Evolutionary conservation across 2,329 filamentous ascomycete species (phyloP).

Genomic region (Pezicula radicicola): DNA sequence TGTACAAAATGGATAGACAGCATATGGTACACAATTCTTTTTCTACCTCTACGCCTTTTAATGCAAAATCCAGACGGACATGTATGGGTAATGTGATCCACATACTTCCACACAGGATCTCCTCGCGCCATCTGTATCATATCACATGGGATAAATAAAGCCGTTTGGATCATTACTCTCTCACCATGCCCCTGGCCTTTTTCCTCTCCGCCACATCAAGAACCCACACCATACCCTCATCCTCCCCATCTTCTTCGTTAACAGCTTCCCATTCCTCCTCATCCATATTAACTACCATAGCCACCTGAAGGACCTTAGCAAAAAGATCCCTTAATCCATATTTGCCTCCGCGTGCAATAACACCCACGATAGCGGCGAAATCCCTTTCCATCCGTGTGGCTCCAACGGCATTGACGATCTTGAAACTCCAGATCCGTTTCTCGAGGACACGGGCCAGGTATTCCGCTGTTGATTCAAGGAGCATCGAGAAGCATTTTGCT

Average conservation of each 20-base stretch:
- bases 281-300: conserved; percentile 89
- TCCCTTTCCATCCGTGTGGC: conserved; percentile 83
- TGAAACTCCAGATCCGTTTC: conserved; percentile 80
- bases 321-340: conserved; percentile 80
- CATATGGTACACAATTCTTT: too few species aligned
- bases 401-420: conserved; percentile 71
- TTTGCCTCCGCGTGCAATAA: conserved; percentile 63
- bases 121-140: too few species aligned
- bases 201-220: conserved; percentile 70
- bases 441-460: conserved; percentile 79
- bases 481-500: conserved; percentile 67
- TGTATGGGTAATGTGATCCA: too few species aligned
- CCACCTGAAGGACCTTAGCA: conserved; percentile 72
- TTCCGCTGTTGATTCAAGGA: conserved; percentile 70
- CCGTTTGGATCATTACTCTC: conserved; percentile 2
- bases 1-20: too few species aligned
- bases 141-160: too few species aligned
- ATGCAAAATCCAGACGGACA: too few species aligned
- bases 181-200: conserved; percentile 68
- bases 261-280: conserved; percentile 92
- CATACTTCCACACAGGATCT: too few species aligned
- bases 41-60: too few species aligned
- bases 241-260: conserved; percentile 41
- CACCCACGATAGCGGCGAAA: conserved; percentile 69
- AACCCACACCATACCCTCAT: conserved; percentile 66